These are phyloP conservation scores for Sphaerulina populicola DNA, from an alignment of 2,329 filamentous ascomycete genomes.

Conservation along the genomic window DNA sequence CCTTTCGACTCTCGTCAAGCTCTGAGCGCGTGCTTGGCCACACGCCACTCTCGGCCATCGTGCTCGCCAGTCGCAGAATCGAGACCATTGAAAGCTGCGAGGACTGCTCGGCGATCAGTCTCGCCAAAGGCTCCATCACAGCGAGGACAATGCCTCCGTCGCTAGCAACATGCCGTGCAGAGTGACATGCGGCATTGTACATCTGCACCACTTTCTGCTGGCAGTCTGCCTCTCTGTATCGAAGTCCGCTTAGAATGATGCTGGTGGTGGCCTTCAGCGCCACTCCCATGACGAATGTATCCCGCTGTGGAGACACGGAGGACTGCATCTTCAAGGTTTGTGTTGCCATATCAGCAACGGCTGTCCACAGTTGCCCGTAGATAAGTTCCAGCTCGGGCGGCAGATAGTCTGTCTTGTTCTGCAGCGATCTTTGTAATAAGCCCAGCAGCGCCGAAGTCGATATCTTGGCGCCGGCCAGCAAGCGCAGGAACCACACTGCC, in stretches of 20 bases:
- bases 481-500: slow-evolving; percentile 16
- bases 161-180: slow-evolving; percentile 56
- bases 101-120: slow-evolving; percentile 13
- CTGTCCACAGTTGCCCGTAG: slow-evolving; percentile 13
- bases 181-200: slow-evolving; percentile 35
- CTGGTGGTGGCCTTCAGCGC: slow-evolving; percentile 58
- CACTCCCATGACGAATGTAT: slow-evolving; percentile 15
- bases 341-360: slow-evolving; percentile 12
- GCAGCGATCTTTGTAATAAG: slow-evolving; percentile 16
- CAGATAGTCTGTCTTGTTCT: slow-evolving; percentile 1
- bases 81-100: slow-evolving; percentile 7
- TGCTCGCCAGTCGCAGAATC: slow-evolving; percentile 13
- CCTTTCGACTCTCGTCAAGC: slow-evolving; percentile 56
- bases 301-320: slow-evolving; percentile 9
- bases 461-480: slow-evolving; percentile 15
- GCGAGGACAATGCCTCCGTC: slow-evolving; percentile 58
- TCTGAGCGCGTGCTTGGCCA: slow-evolving; percentile 54
- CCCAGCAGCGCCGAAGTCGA: slow-evolving; percentile 15
- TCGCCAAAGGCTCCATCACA: slow-evolving; percentile 50
- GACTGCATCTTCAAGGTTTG: slow-evolving; percentile 5
- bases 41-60: slow-evolving; percentile 21
- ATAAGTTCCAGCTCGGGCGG: background rate
- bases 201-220: slow-evolving; percentile 14
- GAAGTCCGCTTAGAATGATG: slow-evolving; percentile 57
- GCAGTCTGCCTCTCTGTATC: slow-evolving; percentile 10